Percentiles rank a stretch among this genome's conserved stretches.
Evolutionary conservation across 192 early-diverging fungal species (phyloP).

Genomic region (Podila clonocystis): DNA sequence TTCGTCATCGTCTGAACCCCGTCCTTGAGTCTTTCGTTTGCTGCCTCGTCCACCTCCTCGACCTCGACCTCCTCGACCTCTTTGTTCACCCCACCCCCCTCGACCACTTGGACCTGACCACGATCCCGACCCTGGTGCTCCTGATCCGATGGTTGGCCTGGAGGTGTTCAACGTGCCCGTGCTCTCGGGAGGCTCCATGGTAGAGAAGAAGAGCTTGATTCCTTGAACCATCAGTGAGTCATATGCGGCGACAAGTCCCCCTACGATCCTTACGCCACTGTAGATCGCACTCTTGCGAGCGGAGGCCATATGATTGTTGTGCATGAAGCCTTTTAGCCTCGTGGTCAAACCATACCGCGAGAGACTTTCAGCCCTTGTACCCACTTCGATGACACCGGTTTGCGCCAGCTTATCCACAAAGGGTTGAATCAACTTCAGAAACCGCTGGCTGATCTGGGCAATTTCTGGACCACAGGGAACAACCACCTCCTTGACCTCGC

Average conservation of each 20-base stretch:
- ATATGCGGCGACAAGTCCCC: constrained; percentile 53
- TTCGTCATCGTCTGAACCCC: constrained; percentile 9
- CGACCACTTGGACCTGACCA: background rate
- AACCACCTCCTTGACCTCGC: constrained; percentile 71
- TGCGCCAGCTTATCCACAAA: constrained; percentile 44
- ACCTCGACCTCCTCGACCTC: constrained; percentile 1
- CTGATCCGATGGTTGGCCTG: no score
- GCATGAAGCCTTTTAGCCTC: constrained; percentile 34
- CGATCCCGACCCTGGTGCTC: no score
- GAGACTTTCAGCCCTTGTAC: constrained; percentile 43
- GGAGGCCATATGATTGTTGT: constrained; percentile 4
- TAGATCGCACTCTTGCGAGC: constrained; percentile 20
- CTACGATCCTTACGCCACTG: constrained; percentile 21
- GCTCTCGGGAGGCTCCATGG: constrained; percentile 42
- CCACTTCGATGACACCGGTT: constrained; percentile 15
- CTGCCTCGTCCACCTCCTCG: background rate
- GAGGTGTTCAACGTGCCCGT: constrained; percentile 1
- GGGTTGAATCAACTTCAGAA: constrained; percentile 31
- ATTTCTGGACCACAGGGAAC: constrained; percentile 65
- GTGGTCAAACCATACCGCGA: constrained; percentile 49
- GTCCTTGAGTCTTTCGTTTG: constrained; percentile 2
- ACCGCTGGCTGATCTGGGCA: constrained; percentile 31
- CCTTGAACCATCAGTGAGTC: constrained; percentile 59
- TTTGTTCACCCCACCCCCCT: background rate
- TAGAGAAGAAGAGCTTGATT: constrained; percentile 52